phyloP scores from a whole-genome alignment of 192 early-diverging fungal genomes.

The Podila verticillata region DNA sequence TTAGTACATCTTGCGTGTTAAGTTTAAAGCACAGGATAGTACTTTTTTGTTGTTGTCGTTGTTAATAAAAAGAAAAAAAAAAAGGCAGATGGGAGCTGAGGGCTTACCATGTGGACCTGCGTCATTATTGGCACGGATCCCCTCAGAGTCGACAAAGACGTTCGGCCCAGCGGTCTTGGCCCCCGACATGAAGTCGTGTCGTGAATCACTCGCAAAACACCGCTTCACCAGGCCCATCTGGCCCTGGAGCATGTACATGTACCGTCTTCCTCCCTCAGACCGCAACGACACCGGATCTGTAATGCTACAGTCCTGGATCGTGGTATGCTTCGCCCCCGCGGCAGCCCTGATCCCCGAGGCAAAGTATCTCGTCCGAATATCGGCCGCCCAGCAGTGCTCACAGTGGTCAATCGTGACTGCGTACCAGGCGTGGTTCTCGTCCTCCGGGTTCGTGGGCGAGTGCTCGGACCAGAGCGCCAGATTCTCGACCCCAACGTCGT shows the following conservation, averaged over 20 bases:
- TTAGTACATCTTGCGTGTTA: not conserved
- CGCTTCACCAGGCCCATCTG: slow-evolving; percentile 43
- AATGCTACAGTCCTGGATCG: slow-evolving; percentile 28
- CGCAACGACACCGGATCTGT: slow-evolving; percentile 16
- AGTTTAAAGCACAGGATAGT: too few relatives aligned
- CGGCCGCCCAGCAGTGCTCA: slow-evolving; percentile 41
- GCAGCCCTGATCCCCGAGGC: slow-evolving; percentile 31
- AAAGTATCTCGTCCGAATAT: slow-evolving; percentile 25
- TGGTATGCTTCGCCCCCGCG: slow-evolving; percentile 28
- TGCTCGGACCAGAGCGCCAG: slow-evolving; percentile 32
- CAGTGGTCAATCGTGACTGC: slow-evolving; percentile 29
- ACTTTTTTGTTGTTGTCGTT: too few relatives aligned
- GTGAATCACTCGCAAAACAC: slow-evolving; percentile 20
- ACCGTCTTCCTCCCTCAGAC: slow-evolving; percentile 18
- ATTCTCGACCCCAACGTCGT: slow-evolving; percentile 41
- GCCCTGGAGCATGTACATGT: slow-evolving; percentile 43
- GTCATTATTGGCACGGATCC: slow-evolving; percentile 37
- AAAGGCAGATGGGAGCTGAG: not conserved
- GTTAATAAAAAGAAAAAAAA: too few relatives aligned
- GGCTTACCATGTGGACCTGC: slow-evolving; percentile 34
- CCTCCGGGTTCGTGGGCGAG: slow-evolving; percentile 1
- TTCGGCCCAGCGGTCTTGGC: slow-evolving; percentile 27
- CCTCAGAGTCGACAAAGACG: slow-evolving; percentile 45
- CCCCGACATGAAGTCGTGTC: slow-evolving; percentile 42
- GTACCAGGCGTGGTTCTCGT: slow-evolving; percentile 33